A percentile compares a stretch with the other conserved stretches of the same genome.
Evolutionary conservation across 176 grass and related monocot genomes (phyloP).

Genomic region (Thinopyrum elongatum): DNA sequence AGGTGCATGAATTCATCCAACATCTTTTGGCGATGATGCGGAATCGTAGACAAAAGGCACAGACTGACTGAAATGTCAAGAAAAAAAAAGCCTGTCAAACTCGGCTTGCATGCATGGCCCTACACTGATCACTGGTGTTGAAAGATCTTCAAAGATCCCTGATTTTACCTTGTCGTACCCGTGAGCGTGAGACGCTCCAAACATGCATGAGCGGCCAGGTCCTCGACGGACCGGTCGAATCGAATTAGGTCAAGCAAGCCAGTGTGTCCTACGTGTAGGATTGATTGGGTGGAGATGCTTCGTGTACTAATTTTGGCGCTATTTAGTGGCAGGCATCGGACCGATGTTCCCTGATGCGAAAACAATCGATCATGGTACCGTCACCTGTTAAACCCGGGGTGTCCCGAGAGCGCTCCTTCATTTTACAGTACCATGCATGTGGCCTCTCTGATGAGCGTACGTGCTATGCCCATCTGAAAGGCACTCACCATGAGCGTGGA

Average conservation of each 20-base stretch:
- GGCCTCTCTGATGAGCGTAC: background rate
- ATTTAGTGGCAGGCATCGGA: background rate
- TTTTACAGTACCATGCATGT: constrained; percentile 27
- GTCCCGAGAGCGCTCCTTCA: constrained; percentile 9
- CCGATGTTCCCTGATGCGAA: constrained; percentile 15
- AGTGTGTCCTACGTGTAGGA: background rate
- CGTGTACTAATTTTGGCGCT: background rate
- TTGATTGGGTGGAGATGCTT: background rate
- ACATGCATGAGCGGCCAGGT: background rate
- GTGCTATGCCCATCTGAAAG: no score
- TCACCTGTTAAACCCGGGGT: constrained; percentile 25
- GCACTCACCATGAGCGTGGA: background rate
- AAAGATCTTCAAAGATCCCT: background rate
- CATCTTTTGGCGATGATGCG: background rate
- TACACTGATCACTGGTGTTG: background rate
- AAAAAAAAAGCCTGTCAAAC: background rate
- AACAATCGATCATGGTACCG: background rate
- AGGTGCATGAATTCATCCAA: background rate
- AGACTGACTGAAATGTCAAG: background rate
- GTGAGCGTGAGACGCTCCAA: background rate
- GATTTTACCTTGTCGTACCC: background rate
- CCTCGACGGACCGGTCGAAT: background rate
- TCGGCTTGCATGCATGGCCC: background rate
- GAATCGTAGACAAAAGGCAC: background rate
- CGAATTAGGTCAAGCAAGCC: background rate